These are phyloP conservation scores for Plectranthus barbatus DNA, from an alignment of 257 asterid genomes.

Conservation along the genomic window DNA sequence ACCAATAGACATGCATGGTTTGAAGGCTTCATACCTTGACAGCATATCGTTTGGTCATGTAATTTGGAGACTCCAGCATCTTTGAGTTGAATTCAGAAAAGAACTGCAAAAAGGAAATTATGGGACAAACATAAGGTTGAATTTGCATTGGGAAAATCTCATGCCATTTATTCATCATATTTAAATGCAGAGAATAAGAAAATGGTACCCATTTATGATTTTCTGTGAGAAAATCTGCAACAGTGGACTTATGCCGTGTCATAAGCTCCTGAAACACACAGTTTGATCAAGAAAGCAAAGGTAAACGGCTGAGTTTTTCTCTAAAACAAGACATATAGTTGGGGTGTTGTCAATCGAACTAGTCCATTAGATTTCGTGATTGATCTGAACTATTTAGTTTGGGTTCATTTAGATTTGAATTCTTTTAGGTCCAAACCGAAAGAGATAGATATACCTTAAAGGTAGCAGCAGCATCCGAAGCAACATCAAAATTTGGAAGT, in stretches of 20 bases:
- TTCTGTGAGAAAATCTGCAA: constrained; percentile 60
- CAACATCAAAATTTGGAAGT: constrained; percentile 86
- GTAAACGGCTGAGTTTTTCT: no score
- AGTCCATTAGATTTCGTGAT: no score
- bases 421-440: no score
- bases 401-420: no score
- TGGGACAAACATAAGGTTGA: background rate
- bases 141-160: no score
- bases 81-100: constrained; percentile 77
- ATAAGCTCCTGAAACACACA: constrained; percentile 62
- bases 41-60: constrained; percentile 84
- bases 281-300: background rate
- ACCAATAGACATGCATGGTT: no score
- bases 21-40: constrained; percentile 69
- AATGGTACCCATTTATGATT: constrained; percentile 66
- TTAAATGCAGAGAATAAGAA: background rate
- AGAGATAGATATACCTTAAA: constrained; percentile 52
- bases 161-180: background rate
- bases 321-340: no score
- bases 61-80: constrained; percentile 75
- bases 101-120: constrained; percentile 42
- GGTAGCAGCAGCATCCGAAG: constrained; percentile 90
- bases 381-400: no score
- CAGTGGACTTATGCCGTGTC: constrained; percentile 91
- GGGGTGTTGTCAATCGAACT: no score